A percentile compares a stretch with the other conserved stretches of the same genome.
Conservation (phyloP, 2,329 filamentous ascomycete genomes). For the Aspergillus fischeri region DNA sequence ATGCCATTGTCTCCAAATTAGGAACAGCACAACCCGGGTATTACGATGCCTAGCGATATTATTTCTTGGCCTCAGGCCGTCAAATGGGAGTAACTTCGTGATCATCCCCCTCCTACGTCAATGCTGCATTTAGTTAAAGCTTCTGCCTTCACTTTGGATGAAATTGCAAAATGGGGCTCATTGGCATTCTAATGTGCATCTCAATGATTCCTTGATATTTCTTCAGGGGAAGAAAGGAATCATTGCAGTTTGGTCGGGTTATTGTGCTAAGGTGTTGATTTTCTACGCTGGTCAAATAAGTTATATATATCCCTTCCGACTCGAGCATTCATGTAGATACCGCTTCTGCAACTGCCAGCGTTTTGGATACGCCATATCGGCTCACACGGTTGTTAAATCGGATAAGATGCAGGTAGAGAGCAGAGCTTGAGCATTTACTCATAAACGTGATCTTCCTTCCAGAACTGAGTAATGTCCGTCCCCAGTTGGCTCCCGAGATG, state of each 20-base stretch:
- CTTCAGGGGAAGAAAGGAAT: neutral
- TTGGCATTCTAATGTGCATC: neutral
- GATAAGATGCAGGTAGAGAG: neutral
- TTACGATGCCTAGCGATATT: neutral
- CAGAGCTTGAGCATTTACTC: conserved; percentile 15
- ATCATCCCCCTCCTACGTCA: neutral
- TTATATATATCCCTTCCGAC: neutral
- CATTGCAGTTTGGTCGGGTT: neutral
- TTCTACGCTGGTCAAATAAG: neutral
- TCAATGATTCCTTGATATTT: neutral
- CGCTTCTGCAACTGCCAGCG: no score
- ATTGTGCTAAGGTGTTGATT: neutral
- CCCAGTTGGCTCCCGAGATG: conserved; percentile 30
- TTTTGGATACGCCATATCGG: no score
- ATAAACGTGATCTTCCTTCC: conserved; percentile 28
- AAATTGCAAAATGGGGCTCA: neutral
- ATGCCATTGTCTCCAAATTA: neutral
- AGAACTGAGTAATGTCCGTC: conserved; percentile 35
- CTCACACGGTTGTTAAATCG: neutral
- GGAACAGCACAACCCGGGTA: neutral
- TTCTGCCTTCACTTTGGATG: neutral
- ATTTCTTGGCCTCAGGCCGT: neutral
- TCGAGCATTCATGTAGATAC: neutral
- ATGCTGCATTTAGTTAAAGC: neutral
- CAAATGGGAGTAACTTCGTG: neutral